A percentile compares a stretch with the other conserved stretches of the same genome.
Conservation (phyloP, 1,284 basidiomycete genomes). For the Somion occarium region DNA sequence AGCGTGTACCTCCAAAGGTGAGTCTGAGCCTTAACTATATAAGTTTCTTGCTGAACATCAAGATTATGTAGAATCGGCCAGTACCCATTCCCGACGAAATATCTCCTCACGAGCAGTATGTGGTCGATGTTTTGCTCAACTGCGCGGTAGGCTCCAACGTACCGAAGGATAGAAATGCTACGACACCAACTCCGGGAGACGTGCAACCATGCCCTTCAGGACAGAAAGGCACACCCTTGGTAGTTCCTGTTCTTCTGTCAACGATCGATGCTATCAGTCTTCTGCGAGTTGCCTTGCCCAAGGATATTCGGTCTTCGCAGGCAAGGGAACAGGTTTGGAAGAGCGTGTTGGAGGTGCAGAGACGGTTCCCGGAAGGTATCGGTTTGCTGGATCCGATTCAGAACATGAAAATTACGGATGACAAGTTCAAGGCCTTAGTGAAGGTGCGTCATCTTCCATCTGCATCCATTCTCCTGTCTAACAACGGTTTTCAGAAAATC, state of each 20-base stretch:
- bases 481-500: constrained; percentile 67
- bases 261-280: constrained; percentile 86
- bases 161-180: constrained; percentile 55
- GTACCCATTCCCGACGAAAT: constrained; percentile 60
- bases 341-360: constrained; percentile 85
- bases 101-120: constrained; percentile 85
- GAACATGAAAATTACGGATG: constrained; percentile 96
- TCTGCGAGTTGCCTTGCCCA: constrained; percentile 85
- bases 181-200: constrained; percentile 58
- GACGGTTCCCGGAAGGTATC: constrained; percentile 86
- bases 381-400: constrained; percentile 87
- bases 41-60: not conserved
- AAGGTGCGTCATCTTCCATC: constrained; percentile 52
- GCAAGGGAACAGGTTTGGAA: constrained; percentile 86
- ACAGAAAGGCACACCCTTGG: constrained; percentile 77
- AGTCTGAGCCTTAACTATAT: constrained; percentile 12
- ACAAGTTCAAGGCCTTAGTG: constrained; percentile 84
- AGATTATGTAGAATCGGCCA: constrained; percentile 42
- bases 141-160: constrained; percentile 66
- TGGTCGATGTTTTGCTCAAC: constrained; percentile 90
- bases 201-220: constrained; percentile 70
- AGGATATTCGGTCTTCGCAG: constrained; percentile 78
- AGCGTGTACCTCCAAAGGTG: constrained; percentile 74
- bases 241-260: constrained; percentile 87
- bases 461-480: not conserved